Percentiles rank a stretch among this genome's conserved stretches.
phyloP scores from a whole-genome alignment of 192 early-diverging fungal species.

The Gonapodya prolifera region DNA sequence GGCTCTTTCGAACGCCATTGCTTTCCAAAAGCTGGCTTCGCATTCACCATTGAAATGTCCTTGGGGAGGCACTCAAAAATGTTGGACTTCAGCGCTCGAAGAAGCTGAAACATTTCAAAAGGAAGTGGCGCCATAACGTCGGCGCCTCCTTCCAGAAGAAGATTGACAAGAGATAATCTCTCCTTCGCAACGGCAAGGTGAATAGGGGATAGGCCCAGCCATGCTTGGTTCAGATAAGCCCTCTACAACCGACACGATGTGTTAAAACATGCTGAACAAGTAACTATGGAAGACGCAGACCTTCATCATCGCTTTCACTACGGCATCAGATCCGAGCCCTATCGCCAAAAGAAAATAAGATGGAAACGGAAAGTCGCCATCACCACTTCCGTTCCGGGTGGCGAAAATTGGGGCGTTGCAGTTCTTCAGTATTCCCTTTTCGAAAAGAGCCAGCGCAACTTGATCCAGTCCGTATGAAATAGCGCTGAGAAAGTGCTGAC shows the following conservation, averaged over 20 bases:
- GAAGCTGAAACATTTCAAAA: slow-evolving; percentile 3
- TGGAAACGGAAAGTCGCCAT: slow-evolving; percentile 19
- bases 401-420: slow-evolving; percentile 27
- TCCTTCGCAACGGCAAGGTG: slow-evolving; percentile 15
- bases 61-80: not conserved
- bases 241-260: slow-evolving; percentile 9
- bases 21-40: not conserved
- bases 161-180: not conserved
- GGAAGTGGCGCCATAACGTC: not conserved
- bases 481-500: slow-evolving; percentile 26
- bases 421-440: slow-evolving; percentile 40
- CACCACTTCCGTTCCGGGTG: not conserved
- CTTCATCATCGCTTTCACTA: slow-evolving; percentile 36
- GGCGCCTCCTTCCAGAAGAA: not conserved
- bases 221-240: slow-evolving; percentile 27
- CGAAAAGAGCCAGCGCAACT: slow-evolving; percentile 33
- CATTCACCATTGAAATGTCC: not conserved
- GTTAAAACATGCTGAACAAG: not conserved
- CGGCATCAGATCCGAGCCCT: slow-evolving; percentile 25
- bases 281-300: slow-evolving; percentile 10
- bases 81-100: not conserved
- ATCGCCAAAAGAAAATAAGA: slow-evolving; percentile 37
- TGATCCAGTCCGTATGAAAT: slow-evolving; percentile 32
- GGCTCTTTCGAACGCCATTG: not conserved
- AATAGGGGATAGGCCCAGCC: slow-evolving; percentile 39